Base-by-base conservation (phyloP, 805 yeast genomes). In the Hanseniaspora hatyaiensis region DNA sequence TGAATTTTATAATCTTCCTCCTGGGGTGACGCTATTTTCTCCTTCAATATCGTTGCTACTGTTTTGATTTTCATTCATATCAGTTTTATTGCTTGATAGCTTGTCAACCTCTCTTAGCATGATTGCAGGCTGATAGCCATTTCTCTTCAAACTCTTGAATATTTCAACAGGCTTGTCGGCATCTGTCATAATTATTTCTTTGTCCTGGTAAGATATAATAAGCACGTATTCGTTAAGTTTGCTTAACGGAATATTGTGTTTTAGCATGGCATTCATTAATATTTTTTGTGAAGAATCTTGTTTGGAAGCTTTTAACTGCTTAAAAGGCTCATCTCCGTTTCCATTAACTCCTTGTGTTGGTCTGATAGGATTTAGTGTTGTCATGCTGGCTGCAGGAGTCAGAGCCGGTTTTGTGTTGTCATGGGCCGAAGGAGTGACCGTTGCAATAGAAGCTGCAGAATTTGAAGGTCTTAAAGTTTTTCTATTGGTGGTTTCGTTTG, bases 221-320 rank as follows among this genome's bases (percentile, higher is more conserved):
- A 89, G 66, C 2, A 88, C 95, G 59, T 87, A 89, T 57, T 85
- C 82, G 45, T 82, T 72, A 88, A 95, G 83, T 58, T 86, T 95
- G 44, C 76, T 80, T 28, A 77, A 74, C 39, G 77, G 78, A 41
- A 89, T 71, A 51, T 78, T 79, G 64, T 88, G 94, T 52, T 94
- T 72, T 54, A 80, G 77, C 82, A 86, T 80, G 4, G 95, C 96
- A 30, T 82, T 85, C 57, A 84, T 94, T 40, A 92, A 66, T 19
- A 89, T 81, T 60, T 83, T 83, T 55, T 82, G 78, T 60, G 96
- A 87, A 1, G 96, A 87, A 56, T 89, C 97, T 48, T 87, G 95
- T 22, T 84, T 78, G 6, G 89, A 81, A 1, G 95, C 94, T 40
- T 92, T 66, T 52, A 88, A 65, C 55, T 84, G 92, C 56, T 84